Evolutionary conservation across 495 filamentous ascomycete genomes (phyloP).

Genomic region (Immersiella caudata): DNA sequence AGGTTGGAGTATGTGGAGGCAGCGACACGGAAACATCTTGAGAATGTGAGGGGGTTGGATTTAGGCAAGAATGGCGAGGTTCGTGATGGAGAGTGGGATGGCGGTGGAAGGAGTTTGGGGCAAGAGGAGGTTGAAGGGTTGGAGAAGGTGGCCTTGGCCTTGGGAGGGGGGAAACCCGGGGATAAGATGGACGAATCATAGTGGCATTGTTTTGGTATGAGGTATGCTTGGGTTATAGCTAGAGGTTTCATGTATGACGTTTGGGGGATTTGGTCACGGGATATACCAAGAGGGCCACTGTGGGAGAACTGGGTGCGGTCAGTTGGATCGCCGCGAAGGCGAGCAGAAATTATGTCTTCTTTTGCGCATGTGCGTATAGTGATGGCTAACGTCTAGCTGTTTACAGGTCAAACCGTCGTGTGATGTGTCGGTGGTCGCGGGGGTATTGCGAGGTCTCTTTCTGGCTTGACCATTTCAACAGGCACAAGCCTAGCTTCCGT

Average conservation of each 20-base stretch:
- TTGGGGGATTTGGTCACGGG: slow-evolving; percentile 3
- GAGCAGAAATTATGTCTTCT: neutral
- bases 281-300: neutral
- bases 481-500: slow-evolving; percentile 13
- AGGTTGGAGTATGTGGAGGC: slow-evolving; percentile 76
- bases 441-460: neutral
- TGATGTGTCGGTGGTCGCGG: neutral
- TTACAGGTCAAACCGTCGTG: neutral
- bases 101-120: slow-evolving; percentile 41
- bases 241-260: slow-evolving; percentile 1
- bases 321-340: neutral
- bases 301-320: neutral
- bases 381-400: neutral
- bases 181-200: slow-evolving; percentile 14
- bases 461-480: neutral
- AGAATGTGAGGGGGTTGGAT: slow-evolving; percentile 57
- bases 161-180: slow-evolving; percentile 29
- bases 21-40: slow-evolving; percentile 60
- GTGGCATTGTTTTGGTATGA: neutral
- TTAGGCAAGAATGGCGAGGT: slow-evolving; percentile 59
- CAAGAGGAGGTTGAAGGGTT: slow-evolving; percentile 57
- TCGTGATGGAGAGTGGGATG: slow-evolving; percentile 58
- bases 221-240: neutral
- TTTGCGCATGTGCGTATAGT: neutral
- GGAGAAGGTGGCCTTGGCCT: slow-evolving; percentile 49